These are phyloP conservation scores for Candida tetrigidarum DNA, from an alignment of 1,139 yeast species.

Conservation along the genomic window DNA sequence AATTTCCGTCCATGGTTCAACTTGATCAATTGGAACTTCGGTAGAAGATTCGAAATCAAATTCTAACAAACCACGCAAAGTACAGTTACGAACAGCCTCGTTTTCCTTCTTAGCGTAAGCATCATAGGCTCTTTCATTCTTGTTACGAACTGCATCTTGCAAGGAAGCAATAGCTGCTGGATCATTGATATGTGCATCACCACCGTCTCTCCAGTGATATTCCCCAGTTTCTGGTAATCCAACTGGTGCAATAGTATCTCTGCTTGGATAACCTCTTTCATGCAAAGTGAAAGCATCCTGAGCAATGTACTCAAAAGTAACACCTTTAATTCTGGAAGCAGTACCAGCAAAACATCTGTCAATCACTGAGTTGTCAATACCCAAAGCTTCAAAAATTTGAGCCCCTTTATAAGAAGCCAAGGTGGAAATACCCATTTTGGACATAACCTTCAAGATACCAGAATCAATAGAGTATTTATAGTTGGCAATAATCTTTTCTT, in stretches of 20 bases:
- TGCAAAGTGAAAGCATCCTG: constrained; percentile 95
- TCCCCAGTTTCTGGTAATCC: constrained; percentile 96
- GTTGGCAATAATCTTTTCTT: constrained; percentile 67
- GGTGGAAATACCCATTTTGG: constrained; percentile 99
- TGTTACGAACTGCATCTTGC: constrained; percentile 97
- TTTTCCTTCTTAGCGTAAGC: constrained; percentile 88
- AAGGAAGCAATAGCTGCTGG: constrained; percentile 94
- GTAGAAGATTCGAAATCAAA: constrained; percentile 74
- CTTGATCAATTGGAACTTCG: constrained; percentile 93
- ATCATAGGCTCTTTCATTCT: constrained; percentile 90
- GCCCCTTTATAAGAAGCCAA: constrained; percentile 98
- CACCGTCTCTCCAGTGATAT: constrained; percentile 99
- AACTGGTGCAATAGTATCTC: constrained; percentile 70
- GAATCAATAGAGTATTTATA: constrained; percentile 84
- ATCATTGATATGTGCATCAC: constrained; percentile 92
- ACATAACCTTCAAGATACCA: constrained; percentile 96
- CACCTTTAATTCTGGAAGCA: constrained; percentile 95
- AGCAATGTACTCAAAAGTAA: constrained; percentile 93
- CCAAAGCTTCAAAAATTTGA: constrained; percentile 95
- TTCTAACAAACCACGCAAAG: constrained; percentile 91
- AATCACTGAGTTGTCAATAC: constrained; percentile 93
- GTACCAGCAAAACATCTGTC: constrained; percentile 98
- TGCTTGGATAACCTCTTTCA: constrained; percentile 86
- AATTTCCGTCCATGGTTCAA: constrained; percentile 99
- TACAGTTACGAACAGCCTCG: constrained; percentile 91